These are phyloP conservation scores for Manihot esculenta DNA, from an alignment of 441 rosid species.

Conservation along the genomic window DNA sequence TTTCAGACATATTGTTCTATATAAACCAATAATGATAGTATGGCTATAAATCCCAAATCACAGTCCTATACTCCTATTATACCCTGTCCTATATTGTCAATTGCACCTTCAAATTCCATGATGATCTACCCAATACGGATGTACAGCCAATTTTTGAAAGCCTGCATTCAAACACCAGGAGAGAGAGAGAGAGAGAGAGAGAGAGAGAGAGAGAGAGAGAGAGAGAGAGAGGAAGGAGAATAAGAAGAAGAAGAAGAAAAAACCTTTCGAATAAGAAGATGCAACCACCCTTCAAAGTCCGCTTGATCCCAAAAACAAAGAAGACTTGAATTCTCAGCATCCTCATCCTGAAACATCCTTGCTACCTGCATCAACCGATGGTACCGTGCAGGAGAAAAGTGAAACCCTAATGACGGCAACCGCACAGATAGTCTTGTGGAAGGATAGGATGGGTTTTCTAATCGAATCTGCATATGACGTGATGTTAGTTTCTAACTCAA, in stretches of 20 bases:
- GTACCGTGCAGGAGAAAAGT: conserved; percentile 99
- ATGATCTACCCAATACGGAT: no score
- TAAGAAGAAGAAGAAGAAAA: conserved; percentile 19
- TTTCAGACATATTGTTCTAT: no score
- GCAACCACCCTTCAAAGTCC: conserved; percentile 96
- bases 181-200: not conserved
- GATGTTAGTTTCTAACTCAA: conserved; percentile 23
- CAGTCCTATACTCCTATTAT: no score
- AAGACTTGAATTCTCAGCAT: conserved; percentile 47
- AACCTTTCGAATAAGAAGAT: conserved; percentile 86
- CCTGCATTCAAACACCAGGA: no score
- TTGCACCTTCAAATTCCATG: no score
- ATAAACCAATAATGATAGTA: no score
- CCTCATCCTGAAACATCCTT: conserved; percentile 76
- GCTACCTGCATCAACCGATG: conserved; percentile 94
- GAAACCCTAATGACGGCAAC: conserved; percentile 89
- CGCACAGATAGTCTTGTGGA: conserved; percentile 85
- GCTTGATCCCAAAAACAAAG: conserved; percentile 82
- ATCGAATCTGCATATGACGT: conserved; percentile 57
- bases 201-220: conserved; percentile 7
- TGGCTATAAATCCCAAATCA: no score
- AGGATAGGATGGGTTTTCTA: conserved; percentile 83
- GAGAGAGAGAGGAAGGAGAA: not conserved
- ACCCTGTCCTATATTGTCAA: no score
- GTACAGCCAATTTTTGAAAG: no score